phyloP scores from a whole-genome alignment of 2,329 filamentous ascomycete species.

The Fusarium agapanthi region DNA sequence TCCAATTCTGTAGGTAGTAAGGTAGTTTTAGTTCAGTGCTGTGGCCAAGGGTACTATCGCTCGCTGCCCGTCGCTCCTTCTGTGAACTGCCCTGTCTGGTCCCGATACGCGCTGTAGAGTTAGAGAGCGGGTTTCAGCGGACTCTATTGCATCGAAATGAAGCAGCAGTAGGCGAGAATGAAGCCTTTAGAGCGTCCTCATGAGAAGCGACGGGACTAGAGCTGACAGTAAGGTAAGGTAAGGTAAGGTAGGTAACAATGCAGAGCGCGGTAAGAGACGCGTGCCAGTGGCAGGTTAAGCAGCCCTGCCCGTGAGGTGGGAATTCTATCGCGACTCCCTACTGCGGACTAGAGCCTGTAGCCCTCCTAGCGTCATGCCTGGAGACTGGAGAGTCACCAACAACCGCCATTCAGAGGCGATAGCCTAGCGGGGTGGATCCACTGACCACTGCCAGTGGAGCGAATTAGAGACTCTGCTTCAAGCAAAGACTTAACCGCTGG shows the following conservation, averaged over 20 bases:
- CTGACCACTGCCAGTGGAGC: slow-evolving; percentile 12
- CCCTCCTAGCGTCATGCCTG: slow-evolving; percentile 39
- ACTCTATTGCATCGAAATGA: slow-evolving; percentile 14
- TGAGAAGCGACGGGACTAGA: slow-evolving; percentile 20
- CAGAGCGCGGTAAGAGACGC: slow-evolving; percentile 42
- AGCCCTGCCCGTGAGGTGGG: slow-evolving; percentile 35
- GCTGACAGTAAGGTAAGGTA: background rate
- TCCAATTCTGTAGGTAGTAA: background rate
- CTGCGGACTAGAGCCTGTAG: slow-evolving; percentile 27
- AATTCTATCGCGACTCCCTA: slow-evolving; percentile 44
- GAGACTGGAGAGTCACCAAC: slow-evolving; percentile 29
- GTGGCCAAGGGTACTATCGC: slow-evolving; percentile 10
- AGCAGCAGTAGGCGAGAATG: slow-evolving; percentile 4
- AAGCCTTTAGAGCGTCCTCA: slow-evolving; percentile 19
- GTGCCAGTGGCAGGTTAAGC: slow-evolving; percentile 41
- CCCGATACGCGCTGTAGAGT: background rate
- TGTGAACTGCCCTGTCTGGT: background rate
- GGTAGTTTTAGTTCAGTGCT: background rate
- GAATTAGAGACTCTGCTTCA: slow-evolving; percentile 15
- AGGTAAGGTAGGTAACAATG: background rate
- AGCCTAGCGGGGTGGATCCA: slow-evolving; percentile 20
- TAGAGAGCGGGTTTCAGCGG: background rate
- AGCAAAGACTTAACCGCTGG: background rate
- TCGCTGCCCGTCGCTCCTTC: slow-evolving; percentile 3
- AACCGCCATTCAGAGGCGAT: slow-evolving; percentile 32